Base-by-base conservation (phyloP, 176 grass and related monocot genomes). In the Oryza longistaminata region DNA sequence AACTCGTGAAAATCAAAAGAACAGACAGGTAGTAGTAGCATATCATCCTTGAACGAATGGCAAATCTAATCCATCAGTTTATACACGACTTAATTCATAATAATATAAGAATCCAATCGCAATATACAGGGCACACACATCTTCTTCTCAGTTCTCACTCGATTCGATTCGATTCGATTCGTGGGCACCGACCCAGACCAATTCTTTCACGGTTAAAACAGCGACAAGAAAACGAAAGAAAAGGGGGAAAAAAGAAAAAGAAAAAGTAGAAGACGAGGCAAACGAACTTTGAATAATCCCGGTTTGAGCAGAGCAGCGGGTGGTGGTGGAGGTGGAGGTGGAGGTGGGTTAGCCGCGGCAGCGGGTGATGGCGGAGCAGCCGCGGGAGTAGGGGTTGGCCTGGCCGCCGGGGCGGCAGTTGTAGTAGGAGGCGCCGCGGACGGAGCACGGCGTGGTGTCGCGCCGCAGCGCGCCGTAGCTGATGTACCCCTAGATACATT, bases 401-500 rank as follows among this genome's bases (percentile, higher is more conserved):
- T 82, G 68, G 0, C 50, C 91, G 7, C 91, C 89, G 13, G 80
- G 79, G 14, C 64, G 87, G 87, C 91, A 97, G 91, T 97, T 97
- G 91, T 97, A 97, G 94, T 97, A 92, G 74, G 94, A 97, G 7
- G 87, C 85, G n/a, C 94, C 94, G 7, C 89, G 79, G 1, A 70
- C 52, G 82, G 94, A 92, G 89, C 94, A 97, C 5, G 94, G 94
- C 17, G 78, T 68, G 2, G 58, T 62, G 58, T 62, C n/a, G 58
- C 58, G 58, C n/a, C 58, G 58, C 58, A 62, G 58, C 58, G 58
- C 58, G 58, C 58, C 58, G 58, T 62, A 62, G 58, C 58, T 62
- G 58, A 62, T 62, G 58, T 62, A 62, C 1, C 21, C 19, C 8
- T n/a, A n/a, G 94, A 79, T 91, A 25, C 74, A 90, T 45, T 89